Evolutionary conservation across 2,329 filamentous ascomycete genomes (phyloP).

Genomic region (Curvularia lunata): DNA sequence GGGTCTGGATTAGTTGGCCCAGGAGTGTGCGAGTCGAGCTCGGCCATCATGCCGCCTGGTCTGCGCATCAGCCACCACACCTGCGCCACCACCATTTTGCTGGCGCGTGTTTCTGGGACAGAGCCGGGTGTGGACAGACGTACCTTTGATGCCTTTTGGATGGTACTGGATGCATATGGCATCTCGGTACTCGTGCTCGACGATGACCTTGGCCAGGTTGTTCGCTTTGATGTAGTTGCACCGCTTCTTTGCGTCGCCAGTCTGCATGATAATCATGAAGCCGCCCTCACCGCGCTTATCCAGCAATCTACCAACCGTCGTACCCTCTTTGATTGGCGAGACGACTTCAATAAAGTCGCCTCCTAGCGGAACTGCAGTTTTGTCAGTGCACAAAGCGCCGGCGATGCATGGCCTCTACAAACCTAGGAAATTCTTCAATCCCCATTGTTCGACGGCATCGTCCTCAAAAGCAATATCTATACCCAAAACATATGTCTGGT

Average conservation of each 20-base stretch:
- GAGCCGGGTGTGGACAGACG: not conserved
- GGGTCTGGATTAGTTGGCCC: conserved; percentile 48
- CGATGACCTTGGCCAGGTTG: conserved; percentile 49
- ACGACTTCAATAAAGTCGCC: conserved; percentile 55
- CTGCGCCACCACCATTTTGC: not conserved
- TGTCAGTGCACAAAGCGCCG: conserved; percentile 1
- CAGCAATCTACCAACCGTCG: conserved; percentile 52
- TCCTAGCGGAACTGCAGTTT: conserved; percentile 48
- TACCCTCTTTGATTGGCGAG: conserved; percentile 47
- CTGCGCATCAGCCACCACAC: conserved; percentile 4
- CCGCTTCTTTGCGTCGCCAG: conserved; percentile 47
- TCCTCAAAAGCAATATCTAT: conserved; percentile 52
- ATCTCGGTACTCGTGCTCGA: conserved; percentile 43
- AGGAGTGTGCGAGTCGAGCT: conserved; percentile 51
- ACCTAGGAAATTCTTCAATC: conserved; percentile 52
- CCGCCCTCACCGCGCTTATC: conserved; percentile 54
- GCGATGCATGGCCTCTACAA: not conserved
- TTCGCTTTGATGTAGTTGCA: conserved; percentile 48
- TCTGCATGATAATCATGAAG: conserved; percentile 60
- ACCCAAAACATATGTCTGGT: conserved; percentile 47
- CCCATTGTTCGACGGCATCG: conserved; percentile 48
- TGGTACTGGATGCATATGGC: conserved; percentile 53
- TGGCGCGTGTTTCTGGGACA: not conserved
- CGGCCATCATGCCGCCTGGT: conserved; percentile 53
- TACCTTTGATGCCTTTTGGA: conserved; percentile 52